phyloP scores from a whole-genome alignment of 306 rosid genomes.

The Glycyrrhiza uralensis region DNA sequence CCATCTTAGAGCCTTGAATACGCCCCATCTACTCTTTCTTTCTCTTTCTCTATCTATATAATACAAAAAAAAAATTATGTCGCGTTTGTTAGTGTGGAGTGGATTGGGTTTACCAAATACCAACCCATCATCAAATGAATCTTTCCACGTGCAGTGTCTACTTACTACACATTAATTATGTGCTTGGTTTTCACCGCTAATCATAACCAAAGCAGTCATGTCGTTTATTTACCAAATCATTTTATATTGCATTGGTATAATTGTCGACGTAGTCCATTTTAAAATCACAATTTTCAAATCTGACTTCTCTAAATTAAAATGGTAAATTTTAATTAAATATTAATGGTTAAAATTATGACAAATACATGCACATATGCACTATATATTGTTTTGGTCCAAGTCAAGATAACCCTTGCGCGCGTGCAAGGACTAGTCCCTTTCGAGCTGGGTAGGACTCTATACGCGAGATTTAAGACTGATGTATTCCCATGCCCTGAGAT shows the following conservation, averaged over 20 bases:
- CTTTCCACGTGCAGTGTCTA: constrained; percentile 73
- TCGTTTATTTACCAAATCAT: neutral
- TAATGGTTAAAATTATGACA: neutral
- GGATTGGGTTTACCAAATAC: constrained; percentile 62
- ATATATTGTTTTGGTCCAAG: too few relatives aligned
- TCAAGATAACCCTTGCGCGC: too few relatives aligned
- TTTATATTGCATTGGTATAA: neutral
- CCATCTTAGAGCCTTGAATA: constrained; percentile 52
- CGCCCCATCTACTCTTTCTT: constrained; percentile 45
- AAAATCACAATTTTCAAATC: neutral
- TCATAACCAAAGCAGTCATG: constrained; percentile 25
- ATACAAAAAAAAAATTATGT: neutral
- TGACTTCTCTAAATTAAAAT: neutral
- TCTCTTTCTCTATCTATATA: neutral
- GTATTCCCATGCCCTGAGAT: too few relatives aligned
- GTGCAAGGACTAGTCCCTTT: too few relatives aligned
- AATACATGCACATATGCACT: neutral
- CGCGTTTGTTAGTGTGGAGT: constrained; percentile 32
- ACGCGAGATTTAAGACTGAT: too few relatives aligned
- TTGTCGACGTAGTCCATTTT: neutral
- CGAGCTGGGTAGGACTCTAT: too few relatives aligned
- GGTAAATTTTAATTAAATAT: neutral
- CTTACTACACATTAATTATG: constrained; percentile 22
- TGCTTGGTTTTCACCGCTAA: constrained; percentile 66
- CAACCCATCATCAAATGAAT: constrained; percentile 59